A percentile compares a stretch with the other conserved stretches of the same genome.
phyloP scores from a whole-genome alignment of 306 rosid genomes.

The Rosa rugosa region DNA sequence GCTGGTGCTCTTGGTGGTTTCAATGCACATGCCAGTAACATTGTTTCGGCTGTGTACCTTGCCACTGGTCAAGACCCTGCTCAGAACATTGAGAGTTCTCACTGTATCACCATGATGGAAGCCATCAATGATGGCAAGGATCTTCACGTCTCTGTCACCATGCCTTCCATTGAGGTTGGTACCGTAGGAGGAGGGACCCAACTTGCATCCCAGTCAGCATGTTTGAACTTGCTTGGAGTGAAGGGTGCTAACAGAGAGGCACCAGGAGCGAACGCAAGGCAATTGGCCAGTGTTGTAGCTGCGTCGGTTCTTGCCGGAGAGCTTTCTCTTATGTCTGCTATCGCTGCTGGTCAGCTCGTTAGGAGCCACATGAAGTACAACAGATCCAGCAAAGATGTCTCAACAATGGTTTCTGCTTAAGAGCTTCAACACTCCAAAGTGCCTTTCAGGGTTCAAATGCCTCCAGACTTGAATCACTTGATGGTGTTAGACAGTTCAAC shows the following conservation, averaged over 20 bases:
- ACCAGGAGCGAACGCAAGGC: conserved; percentile 75
- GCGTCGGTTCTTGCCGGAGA: conserved; percentile 93
- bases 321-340: conserved; percentile 91
- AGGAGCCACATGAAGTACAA: conserved; percentile 94
- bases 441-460: background rate
- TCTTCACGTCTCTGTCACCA: conserved; percentile 85
- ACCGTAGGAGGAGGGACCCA: conserved; percentile 99
- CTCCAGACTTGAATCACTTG: background rate
- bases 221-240: conserved; percentile 82
- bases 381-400: conserved; percentile 67
- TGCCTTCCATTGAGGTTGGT: conserved; percentile 97
- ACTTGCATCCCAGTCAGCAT: conserved; percentile 88
- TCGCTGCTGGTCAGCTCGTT: conserved; percentile 91
- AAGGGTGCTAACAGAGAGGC: conserved; percentile 82
- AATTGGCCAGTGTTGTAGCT: conserved; percentile 69
- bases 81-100: conserved; percentile 89
- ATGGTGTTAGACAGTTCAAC: background rate
- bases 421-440: background rate
- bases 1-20: conserved; percentile 98
- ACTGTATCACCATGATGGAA: conserved; percentile 94
- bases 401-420: conserved; percentile 42
- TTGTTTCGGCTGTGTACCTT: conserved; percentile 71
- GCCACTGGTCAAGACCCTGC: conserved; percentile 99
- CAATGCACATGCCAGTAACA: conserved; percentile 93
- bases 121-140: conserved; percentile 71